Conservation (phyloP, 768 basidiomycete species). For the Lyophyllum semitale region DNA sequence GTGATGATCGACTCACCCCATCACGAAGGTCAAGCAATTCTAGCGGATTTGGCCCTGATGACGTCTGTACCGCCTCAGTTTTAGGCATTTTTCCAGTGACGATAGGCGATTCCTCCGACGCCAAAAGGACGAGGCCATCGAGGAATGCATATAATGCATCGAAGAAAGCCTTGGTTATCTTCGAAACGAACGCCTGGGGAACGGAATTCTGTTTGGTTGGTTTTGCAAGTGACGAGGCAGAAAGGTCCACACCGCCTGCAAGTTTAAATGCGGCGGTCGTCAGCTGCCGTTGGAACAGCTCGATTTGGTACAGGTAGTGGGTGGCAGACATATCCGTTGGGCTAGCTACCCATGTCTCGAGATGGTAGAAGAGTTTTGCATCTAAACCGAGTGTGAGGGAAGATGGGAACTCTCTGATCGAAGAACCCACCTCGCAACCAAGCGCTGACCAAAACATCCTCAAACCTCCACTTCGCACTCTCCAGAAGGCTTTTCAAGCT, state of each 20-base stretch:
- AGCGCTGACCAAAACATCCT: constrained; percentile 70
- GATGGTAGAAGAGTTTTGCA: constrained; percentile 74
- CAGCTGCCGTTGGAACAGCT: constrained; percentile 78
- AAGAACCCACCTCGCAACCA: constrained; percentile 81
- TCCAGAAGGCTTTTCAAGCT: constrained; percentile 76
- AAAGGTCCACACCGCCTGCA: constrained; percentile 72
- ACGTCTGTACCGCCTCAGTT: constrained; percentile 27
- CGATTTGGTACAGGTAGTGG: constrained; percentile 74
- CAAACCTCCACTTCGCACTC: constrained; percentile 85
- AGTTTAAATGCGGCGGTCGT: constrained; percentile 78
- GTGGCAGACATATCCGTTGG: constrained; percentile 67
- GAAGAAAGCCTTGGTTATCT: constrained; percentile 83
- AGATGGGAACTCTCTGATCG: not conserved
- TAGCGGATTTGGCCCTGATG: constrained; percentile 47
- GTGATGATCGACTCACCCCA: constrained; percentile 43
- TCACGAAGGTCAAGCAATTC: constrained; percentile 64
- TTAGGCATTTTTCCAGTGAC: constrained; percentile 36
- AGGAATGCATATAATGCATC: constrained; percentile 85
- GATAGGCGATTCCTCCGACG: constrained; percentile 66
- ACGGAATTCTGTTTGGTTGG: constrained; percentile 62
- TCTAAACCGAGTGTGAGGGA: constrained; percentile 47
- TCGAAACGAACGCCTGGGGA: constrained; percentile 62
- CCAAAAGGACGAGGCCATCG: constrained; percentile 82
- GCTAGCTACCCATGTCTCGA: constrained; percentile 85
- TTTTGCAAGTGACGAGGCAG: constrained; percentile 49